Evolutionary conservation across 2,329 filamentous ascomycete genomes (phyloP).

Genomic region (Colletotrichum gloeosporioides): DNA sequence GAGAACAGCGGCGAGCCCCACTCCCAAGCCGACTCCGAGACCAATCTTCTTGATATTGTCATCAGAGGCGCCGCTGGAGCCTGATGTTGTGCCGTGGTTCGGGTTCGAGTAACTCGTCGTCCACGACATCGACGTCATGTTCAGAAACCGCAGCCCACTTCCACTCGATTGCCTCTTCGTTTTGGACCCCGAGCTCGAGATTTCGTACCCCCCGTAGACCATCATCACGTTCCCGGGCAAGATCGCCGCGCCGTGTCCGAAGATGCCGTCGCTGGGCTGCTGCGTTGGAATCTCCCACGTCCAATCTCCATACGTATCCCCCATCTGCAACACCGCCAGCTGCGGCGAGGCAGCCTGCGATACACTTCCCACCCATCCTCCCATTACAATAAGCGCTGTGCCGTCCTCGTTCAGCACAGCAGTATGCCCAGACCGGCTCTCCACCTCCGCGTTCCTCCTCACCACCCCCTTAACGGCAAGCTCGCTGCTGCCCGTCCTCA

Average conservation of each 20-base stretch:
- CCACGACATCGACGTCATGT: slow-evolving; percentile 64
- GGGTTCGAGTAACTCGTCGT: slow-evolving; percentile 55
- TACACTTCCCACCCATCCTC: slow-evolving; percentile 91
- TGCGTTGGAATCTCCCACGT: slow-evolving; percentile 68
- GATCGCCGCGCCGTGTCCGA: slow-evolving; percentile 68
- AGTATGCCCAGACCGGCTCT: slow-evolving; percentile 89
- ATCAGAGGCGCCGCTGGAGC: not conserved
- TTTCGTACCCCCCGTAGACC: slow-evolving; percentile 67
- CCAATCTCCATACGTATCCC: slow-evolving; percentile 78
- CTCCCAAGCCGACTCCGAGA: slow-evolving; percentile 68
- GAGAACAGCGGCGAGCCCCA: slow-evolving; percentile 62
- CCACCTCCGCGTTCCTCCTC: slow-evolving; percentile 47
- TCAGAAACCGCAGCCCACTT: slow-evolving; percentile 52
- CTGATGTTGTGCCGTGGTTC: slow-evolving; percentile 15
- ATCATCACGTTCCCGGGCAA: slow-evolving; percentile 73
- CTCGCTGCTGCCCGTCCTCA: slow-evolving; percentile 52
- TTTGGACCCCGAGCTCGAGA: slow-evolving; percentile 38
- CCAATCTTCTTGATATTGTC: slow-evolving; percentile 53
- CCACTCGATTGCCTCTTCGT: slow-evolving; percentile 37
- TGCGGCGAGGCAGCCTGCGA: slow-evolving; percentile 80
- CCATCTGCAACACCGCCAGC: slow-evolving; percentile 77
- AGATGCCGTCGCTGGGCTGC: slow-evolving; percentile 57
- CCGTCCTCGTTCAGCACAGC: slow-evolving; percentile 83
- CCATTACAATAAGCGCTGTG: slow-evolving; percentile 76
- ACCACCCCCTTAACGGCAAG: slow-evolving; percentile 54